Conservation (phyloP, 129 eudicot species). For the Chrysanthemum seticuspe region DNA sequence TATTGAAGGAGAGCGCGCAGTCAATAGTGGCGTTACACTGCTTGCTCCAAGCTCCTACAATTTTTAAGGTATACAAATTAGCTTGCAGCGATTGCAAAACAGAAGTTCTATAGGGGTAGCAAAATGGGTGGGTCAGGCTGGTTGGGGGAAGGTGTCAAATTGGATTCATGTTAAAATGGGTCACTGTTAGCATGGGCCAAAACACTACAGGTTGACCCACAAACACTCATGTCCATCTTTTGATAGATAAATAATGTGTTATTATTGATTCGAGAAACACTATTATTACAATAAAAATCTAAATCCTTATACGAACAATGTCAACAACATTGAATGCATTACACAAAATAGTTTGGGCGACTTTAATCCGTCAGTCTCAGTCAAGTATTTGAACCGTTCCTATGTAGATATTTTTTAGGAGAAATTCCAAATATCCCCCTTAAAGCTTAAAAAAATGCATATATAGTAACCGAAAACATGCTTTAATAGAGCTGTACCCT, state of each 20-base stretch:
- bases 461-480: too few relatives aligned
- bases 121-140: neutral
- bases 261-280: neutral
- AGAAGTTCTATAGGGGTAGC: slow-evolving; percentile 10
- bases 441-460: too few relatives aligned
- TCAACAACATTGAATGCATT: too few relatives aligned
- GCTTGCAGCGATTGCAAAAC: neutral
- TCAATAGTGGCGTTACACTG: slow-evolving; percentile 83
- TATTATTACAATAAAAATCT: neutral
- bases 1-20: slow-evolving; percentile 80
- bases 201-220: slow-evolving; percentile 1
- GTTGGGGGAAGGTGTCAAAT: neutral
- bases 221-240: slow-evolving; percentile 3
- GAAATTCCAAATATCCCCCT: too few relatives aligned
- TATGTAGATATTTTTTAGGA: too few relatives aligned
- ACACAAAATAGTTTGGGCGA: too few relatives aligned
- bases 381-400: too few relatives aligned
- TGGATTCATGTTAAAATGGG: neutral
- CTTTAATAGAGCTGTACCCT: too few relatives aligned
- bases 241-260: neutral
- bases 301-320: neutral
- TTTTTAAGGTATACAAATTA: slow-evolving; percentile 19
- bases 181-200: neutral
- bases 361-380: too few relatives aligned
- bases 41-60: slow-evolving; percentile 92